Evolutionary conservation across 2,329 filamentous ascomycete species (phyloP).

Genomic region (Ceratocystis variospora): DNA sequence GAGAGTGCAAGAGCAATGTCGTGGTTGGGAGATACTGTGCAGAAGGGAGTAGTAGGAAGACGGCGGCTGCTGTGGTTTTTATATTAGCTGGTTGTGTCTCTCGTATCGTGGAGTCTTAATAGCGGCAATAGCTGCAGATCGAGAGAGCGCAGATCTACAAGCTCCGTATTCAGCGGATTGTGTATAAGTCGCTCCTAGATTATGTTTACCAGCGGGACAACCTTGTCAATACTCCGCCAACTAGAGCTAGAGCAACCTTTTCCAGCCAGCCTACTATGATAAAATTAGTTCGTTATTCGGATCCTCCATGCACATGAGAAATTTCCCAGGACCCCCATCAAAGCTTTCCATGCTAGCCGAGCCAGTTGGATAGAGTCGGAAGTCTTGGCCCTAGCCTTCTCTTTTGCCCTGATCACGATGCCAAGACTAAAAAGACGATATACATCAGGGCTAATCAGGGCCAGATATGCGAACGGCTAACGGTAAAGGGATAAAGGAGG

Average conservation of each 20-base stretch:
- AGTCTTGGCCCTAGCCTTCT: background rate
- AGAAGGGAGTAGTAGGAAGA: background rate
- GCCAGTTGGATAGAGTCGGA: background rate
- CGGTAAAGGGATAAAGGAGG: background rate
- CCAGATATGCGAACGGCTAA: background rate
- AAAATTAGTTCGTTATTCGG: no score
- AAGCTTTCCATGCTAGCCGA: background rate
- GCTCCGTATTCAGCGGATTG: background rate
- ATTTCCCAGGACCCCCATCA: background rate
- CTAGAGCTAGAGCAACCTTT: background rate
- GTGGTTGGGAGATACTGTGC: background rate
- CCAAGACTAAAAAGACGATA: background rate
- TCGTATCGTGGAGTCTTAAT: background rate
- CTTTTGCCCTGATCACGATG: background rate
- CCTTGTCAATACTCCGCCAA: background rate
- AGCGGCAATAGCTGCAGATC: background rate
- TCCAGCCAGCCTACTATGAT: background rate
- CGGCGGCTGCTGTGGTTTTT: background rate
- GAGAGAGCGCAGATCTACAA: background rate
- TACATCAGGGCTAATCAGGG: background rate
- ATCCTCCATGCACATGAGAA: no score
- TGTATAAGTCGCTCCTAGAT: background rate
- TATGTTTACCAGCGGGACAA: background rate
- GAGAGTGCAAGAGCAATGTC: background rate
- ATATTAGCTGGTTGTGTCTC: background rate